Evolutionary conservation across 1,284 basidiomycete species (phyloP), one percentile per base, ranked within the genome.

Genomic region (Trichosporon sp.): DNA sequence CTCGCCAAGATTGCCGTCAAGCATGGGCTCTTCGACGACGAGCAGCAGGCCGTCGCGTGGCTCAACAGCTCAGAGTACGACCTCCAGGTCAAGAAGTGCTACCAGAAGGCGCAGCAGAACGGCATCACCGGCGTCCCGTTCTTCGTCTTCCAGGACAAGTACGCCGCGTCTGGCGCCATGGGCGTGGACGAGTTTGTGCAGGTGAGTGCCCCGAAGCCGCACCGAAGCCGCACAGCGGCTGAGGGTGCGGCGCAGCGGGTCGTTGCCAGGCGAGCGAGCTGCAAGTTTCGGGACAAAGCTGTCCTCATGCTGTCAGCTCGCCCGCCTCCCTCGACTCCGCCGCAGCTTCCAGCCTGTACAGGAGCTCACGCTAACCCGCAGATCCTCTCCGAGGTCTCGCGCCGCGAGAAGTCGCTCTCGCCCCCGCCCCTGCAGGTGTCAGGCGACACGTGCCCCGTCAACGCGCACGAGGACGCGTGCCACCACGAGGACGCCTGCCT

Each of bases 61-160:
- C 71, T 83, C 35, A 70, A 76, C 12, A 70, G 72, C n/a, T 64
- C 74, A n/a, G 77, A 74, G 27, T 78, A 70, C 56, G 77, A 81
- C 69, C 68, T 71, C 35, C 78, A 81, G 68, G 80, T 82, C 13
- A 77, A 76, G 66, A 74, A 76, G 70, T 76, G 72, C 7, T 82
- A 82, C 73, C 65, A 66, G 32, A 67, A 66, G 1, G 81, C 81
- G 13, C 74, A 77, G 63, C 68, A 70, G 21, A 70, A 80, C 53
- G 83, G 84, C 5, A 83, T 86, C 58, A 79, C 78, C 0, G 84
- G 84, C n/a, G 84, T 86, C 0, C 84, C 85, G 3, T 86, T 85
- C 78, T 84, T 84, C 47, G 79, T 83, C 12, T 78, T 83, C 60
- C 75, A 83, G 65, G 77, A 77, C 62, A 82, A 80, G 70, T 83